Conservation (phyloP, 192 early-diverging fungal genomes). For the Coemansia sp. region DNA sequence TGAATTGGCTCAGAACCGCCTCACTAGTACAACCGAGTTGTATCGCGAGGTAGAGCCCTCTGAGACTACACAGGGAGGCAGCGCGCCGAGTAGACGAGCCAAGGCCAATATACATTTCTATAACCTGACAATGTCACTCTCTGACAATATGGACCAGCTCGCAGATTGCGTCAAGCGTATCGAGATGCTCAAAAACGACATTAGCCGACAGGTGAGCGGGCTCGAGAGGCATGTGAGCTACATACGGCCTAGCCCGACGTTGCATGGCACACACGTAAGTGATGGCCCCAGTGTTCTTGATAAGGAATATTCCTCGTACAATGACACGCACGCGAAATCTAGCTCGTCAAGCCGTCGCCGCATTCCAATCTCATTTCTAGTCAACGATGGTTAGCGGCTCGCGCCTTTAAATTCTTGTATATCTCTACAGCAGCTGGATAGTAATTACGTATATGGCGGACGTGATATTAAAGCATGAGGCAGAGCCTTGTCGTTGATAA, state of each 20-base stretch:
- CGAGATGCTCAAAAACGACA: constrained; percentile 24
- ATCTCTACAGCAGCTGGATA: no score
- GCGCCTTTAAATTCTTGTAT: not conserved
- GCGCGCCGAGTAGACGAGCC: not conserved
- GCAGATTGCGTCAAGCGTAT: constrained; percentile 30
- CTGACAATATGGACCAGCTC: constrained; percentile 22
- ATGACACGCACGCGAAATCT: not conserved
- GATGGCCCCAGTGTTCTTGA: not conserved
- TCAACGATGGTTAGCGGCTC: constrained; percentile 7
- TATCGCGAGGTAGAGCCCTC: not conserved
- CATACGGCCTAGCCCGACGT: not conserved
- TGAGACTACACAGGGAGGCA: not conserved
- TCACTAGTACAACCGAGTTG: not conserved
- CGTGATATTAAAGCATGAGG: not conserved
- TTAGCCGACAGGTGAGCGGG: constrained; percentile 17
- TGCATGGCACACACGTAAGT: not conserved
- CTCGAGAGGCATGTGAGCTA: not conserved
- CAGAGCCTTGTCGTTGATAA: not conserved
- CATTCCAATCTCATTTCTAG: constrained; percentile 40
- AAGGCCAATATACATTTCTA: constrained; percentile 8
- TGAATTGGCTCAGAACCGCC: not conserved
- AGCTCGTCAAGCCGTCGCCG: not conserved
- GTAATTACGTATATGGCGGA: not conserved
- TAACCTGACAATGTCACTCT: constrained; percentile 14
- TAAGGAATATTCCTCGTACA: not conserved